Base-by-base conservation (phyloP, 257 asterid species). In the Solanum lycopersicoides region DNA sequence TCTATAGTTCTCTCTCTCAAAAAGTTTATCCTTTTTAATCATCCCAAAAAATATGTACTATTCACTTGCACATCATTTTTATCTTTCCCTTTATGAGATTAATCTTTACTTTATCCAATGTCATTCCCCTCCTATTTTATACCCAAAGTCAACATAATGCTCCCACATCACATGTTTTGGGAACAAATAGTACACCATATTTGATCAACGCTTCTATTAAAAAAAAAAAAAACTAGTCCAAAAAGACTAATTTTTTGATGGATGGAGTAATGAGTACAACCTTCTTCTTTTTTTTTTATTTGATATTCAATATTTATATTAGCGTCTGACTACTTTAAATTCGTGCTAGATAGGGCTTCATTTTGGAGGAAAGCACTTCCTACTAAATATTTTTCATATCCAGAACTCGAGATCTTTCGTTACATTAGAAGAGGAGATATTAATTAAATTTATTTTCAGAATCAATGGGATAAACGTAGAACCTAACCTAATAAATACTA, bases 301-400 rank as follows among this genome's bases (percentile, higher is more conserved):
- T 3, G 45, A 42, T 42, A 42, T 42, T 3, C n/a, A 23, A 0
- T 56, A 7, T 56, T 56, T 0, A 18, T 7, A 56, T 7, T 56
- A 56, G 2, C 18, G 0, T 56, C 0, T 0, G 65, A 56, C 0
- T 18, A 56, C 0, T 56, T 0, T 0, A 0, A 56, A 56, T 56
- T 18, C 2, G 2, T 7, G 65, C 1, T 56, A 1, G 0, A 50
- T 16, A 3, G 0, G 25, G 4, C 12, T 0, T n/a, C 65, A 56
- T 56, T 56, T 56, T 0, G 0, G 0, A 56, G 11, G 12, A 56
- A 18, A 56, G 0, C 0, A 1, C 4, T 18, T 56, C 0, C n/a
- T 56, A 18, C 3, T 56, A 0, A 18, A 3, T 18, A 56, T 18
- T 56, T 56, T 56, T 56, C 3, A 53, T 53, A 53, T 45, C 0